Evolutionary conservation across 768 basidiomycete species (phyloP).

Genomic region (Mycena rosella): DNA sequence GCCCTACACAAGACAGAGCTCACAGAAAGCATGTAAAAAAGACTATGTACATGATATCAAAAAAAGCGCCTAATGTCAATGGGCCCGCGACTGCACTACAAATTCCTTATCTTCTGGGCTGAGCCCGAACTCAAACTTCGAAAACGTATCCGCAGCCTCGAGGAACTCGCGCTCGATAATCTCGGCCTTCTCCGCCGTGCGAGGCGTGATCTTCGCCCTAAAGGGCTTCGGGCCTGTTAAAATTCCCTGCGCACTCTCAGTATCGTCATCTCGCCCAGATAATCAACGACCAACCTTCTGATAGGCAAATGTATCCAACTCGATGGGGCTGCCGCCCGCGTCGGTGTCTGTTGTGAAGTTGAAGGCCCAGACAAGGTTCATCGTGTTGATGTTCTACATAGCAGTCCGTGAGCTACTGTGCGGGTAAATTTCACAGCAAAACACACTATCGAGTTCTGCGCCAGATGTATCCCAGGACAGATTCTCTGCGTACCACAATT

Average conservation of each 20-base stretch:
- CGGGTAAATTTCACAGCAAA: no score
- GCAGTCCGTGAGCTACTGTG: not conserved
- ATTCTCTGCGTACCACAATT: constrained; percentile 5
- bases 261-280: not conserved
- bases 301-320: constrained; percentile 32
- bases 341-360: constrained; percentile 36
- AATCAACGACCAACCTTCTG: constrained; percentile 2
- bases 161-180: constrained; percentile 36
- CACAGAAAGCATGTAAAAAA: not conserved
- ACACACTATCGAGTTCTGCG: constrained; percentile 22
- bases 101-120: constrained; percentile 30
- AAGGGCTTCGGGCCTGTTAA: constrained; percentile 35
- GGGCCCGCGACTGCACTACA: constrained; percentile 3
- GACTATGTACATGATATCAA: not conserved
- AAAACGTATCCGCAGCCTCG: constrained; percentile 31
- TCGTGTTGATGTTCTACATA: constrained; percentile 37
- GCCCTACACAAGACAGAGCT: no score
- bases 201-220: constrained; percentile 40
- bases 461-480: constrained; percentile 25
- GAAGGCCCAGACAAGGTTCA: constrained; percentile 49
- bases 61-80: not conserved
- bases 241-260: constrained; percentile 28
- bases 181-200: constrained; percentile 29
- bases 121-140: constrained; percentile 32
- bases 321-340: constrained; percentile 19